Evolutionary conservation across 805 yeast genomes (phyloP), one percentile per base, ranked within the genome.

Genomic region (Torulaspora gathmanii): DNA sequence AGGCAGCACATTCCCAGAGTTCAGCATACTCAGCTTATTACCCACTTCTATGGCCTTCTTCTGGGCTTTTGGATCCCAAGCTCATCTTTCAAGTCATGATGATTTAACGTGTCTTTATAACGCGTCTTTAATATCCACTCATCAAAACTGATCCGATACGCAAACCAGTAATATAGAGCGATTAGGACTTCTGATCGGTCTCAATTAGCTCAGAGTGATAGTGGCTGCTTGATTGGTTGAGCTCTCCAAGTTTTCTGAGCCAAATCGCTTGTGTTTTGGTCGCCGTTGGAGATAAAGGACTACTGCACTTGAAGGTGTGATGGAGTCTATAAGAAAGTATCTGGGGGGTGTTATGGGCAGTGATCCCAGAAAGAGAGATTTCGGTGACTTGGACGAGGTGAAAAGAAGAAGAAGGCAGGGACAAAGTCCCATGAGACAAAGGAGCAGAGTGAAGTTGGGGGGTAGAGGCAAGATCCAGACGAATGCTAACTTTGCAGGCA

Each of bases 1-100:
- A 0, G 97, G 97, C 10, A 90, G 73, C 15, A 74, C 78, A 19
- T 46, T 51, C 2, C 58, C 59, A 13, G 56, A 35, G n/a, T 47
- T 40, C 29, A 57, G 47, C 61, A 58, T 57, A 11, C 19, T 38
- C 12, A n/a, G 27, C 23, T 5, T 8, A 3, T 15, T 35, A 8
- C 23, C 37, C 9, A 8, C 33, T 12, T 30, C 33, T 13, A 30
- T 30, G 34, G 34, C 17, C 16, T 16, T 11, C 20, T 15, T 8
- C 6, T 8, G 20, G 20, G n/a, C 20, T 31, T 31, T 15, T 16
- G 4, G 15, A 11, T 30, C 16, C 3, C 15, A 11, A 11, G 30
- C 30, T 27, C 30, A 27, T 27, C 30, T 27, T 27, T 11, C 30
- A 27, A 27, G 15, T 27, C 30, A 11, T 9, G 30, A 27, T 27